Conservation (phyloP, 495 filamentous ascomycete species). For the Aspergillus bertholletiae region DNA sequence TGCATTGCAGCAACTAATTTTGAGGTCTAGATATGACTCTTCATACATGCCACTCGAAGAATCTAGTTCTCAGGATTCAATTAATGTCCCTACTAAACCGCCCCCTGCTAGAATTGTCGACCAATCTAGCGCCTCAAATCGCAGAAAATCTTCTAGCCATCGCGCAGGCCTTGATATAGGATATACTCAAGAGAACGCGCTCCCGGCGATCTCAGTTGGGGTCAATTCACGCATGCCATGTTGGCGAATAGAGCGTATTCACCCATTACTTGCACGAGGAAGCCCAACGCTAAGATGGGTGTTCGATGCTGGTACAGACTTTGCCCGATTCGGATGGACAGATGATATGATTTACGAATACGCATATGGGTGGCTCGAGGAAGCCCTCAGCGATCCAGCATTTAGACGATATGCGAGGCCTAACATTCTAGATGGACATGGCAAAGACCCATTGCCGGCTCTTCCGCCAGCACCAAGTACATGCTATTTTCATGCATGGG, state of each 20-base stretch:
- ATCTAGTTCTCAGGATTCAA: background rate
- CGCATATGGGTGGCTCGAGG: conserved; percentile 16
- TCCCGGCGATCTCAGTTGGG: background rate
- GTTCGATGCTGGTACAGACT: conserved; percentile 21
- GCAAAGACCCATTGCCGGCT: conserved; percentile 22
- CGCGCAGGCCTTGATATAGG: background rate
- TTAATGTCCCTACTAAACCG: background rate
- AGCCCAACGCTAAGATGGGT: conserved; percentile 16
- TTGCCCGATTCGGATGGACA: conserved; percentile 5
- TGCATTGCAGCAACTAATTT: background rate
- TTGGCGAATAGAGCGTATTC: conserved; percentile 10
- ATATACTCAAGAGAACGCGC: background rate
- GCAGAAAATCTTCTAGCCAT: conserved; percentile 10
- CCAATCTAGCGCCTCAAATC: background rate
- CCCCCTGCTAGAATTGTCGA: background rate
- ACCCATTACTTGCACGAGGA: background rate
- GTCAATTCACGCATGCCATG: conserved; percentile 9
- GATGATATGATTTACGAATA: conserved; percentile 12
- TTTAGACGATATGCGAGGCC: conserved; percentile 11
- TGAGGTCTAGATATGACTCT: background rate
- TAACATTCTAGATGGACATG: conserved; percentile 11
- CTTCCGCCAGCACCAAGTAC: conserved; percentile 7
- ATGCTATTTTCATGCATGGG: background rate
- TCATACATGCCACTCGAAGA: background rate
- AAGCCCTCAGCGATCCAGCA: conserved; percentile 11